Evolutionary conservation across 2,329 filamentous ascomycete species (phyloP).

Genomic region (Exophiala sp.): DNA sequence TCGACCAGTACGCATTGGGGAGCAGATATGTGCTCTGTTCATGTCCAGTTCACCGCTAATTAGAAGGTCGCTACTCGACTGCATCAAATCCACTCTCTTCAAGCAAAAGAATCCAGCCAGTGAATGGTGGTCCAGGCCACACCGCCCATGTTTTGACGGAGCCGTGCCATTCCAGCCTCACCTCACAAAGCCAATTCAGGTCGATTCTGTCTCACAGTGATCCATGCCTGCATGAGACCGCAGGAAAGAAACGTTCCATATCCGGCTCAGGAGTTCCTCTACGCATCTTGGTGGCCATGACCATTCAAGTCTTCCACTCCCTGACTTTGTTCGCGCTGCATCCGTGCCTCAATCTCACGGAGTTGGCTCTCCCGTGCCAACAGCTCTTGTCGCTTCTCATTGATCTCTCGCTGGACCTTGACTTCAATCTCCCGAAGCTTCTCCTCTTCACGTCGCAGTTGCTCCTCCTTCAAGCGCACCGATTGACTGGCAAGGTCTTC

Average conservation of each 20-base stretch:
- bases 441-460: slow-evolving; percentile 97
- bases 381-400: slow-evolving; percentile 98
- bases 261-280: not conserved
- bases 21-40: slow-evolving; percentile 13
- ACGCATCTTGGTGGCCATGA: slow-evolving; percentile 26
- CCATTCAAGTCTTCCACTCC: slow-evolving; percentile 33
- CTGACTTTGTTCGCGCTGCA: slow-evolving; percentile 73
- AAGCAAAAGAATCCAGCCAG: slow-evolving; percentile 11
- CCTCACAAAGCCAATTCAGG: slow-evolving; percentile 4
- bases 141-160: slow-evolving; percentile 10
- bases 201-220: slow-evolving; percentile 14
- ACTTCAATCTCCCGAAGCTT: slow-evolving; percentile 98
- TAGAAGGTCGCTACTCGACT: slow-evolving; percentile 25
- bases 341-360: slow-evolving; percentile 95
- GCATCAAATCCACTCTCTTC: slow-evolving; percentile 13
- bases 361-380: slow-evolving; percentile 96
- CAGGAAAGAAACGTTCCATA: slow-evolving; percentile 8
- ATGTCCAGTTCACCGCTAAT: slow-evolving; percentile 21
- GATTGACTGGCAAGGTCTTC: slow-evolving; percentile 96
- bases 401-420: slow-evolving; percentile 99
- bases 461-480: slow-evolving; percentile 98
- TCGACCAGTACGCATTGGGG: too few relatives aligned
- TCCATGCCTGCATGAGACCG: slow-evolving; percentile 24
- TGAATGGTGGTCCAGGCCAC: not conserved
- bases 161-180: slow-evolving; percentile 7